phyloP scores from a whole-genome alignment of 2,329 filamentous ascomycete species.

The Colletotrichum sp. region DNA sequence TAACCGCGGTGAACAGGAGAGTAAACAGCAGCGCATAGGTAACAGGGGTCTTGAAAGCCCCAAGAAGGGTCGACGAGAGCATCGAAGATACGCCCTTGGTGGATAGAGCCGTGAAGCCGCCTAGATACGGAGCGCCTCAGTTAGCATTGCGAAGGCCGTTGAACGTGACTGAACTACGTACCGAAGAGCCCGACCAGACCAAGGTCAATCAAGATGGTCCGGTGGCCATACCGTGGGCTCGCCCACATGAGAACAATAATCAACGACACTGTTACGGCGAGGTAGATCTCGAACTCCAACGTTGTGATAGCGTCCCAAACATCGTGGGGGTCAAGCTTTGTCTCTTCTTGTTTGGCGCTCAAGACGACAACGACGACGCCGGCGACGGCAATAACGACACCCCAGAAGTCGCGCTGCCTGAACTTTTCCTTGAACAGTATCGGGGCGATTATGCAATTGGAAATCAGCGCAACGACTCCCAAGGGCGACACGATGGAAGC shows the following conservation, averaged over 20 bases:
- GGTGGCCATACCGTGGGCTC: conserved; percentile 83
- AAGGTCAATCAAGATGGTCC: conserved; percentile 88
- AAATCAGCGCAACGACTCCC: conserved; percentile 94
- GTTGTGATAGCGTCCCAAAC: conserved; percentile 89
- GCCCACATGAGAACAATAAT: conserved; percentile 82
- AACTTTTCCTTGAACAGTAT: conserved; percentile 93
- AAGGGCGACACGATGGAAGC: conserved; percentile 96
- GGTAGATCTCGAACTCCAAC: conserved; percentile 89
- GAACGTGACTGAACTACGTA: conserved; percentile 41
- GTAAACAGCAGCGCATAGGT: conserved; percentile 86
- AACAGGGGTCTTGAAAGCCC: conserved; percentile 88
- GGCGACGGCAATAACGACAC: conserved; percentile 84
- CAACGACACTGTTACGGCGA: conserved; percentile 75
- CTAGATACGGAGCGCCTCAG: conserved; percentile 45
- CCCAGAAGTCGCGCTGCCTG: conserved; percentile 82
- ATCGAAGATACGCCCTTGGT: conserved; percentile 97
- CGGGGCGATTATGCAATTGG: conserved; percentile 96
- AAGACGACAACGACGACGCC: conserved; percentile 93
- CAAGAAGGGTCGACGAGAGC: conserved; percentile 87
- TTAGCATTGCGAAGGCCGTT: not conserved
- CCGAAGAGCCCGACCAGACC: conserved; percentile 94
- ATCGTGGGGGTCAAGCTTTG: conserved; percentile 87
- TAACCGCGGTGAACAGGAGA: conserved; percentile 82
- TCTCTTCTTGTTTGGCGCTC: conserved; percentile 88
- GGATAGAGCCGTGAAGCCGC: conserved; percentile 93